phyloP scores from a whole-genome alignment of 805 yeast genomes.

The Candida nanaspora region DNA sequence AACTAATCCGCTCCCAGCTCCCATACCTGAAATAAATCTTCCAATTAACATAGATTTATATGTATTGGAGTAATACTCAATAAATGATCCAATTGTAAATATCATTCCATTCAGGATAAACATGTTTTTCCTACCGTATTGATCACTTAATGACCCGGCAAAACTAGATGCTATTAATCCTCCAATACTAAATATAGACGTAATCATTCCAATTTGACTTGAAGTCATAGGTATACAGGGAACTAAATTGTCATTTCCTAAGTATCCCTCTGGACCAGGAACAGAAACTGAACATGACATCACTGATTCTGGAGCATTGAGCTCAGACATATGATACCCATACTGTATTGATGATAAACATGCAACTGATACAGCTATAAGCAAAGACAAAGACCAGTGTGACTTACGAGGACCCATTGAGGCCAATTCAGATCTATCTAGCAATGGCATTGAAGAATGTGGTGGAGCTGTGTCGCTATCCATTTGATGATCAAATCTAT shows the following conservation, averaged over 20 bases:
- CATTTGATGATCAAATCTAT: no score
- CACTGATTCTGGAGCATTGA: conserved; percentile 79
- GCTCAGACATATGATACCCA: conserved; percentile 92
- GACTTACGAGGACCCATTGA: no score
- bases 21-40: conserved; percentile 72
- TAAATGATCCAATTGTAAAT: conserved; percentile 53
- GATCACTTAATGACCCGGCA: conserved; percentile 60
- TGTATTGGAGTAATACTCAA: conserved; percentile 45
- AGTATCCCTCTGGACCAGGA: conserved; percentile 9
- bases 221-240: conserved; percentile 52
- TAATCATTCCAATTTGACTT: conserved; percentile 60
- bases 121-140: conserved; percentile 54
- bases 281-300: conserved; percentile 44
- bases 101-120: conserved; percentile 44
- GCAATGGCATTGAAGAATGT: conserved; percentile 9
- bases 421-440: no score
- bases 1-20: conserved; percentile 84
- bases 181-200: conserved; percentile 77
- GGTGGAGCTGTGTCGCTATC: no score
- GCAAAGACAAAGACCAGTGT: conserved; percentile 26
- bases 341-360: conserved; percentile 81
- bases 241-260: conserved; percentile 24
- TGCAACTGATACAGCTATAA: conserved; percentile 45
- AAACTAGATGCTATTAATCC: conserved; percentile 70
- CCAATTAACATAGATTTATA: conserved; percentile 49